Conservation (phyloP, 2,329 filamentous ascomycete species). For the Sodiomyces alkalinus region DNA sequence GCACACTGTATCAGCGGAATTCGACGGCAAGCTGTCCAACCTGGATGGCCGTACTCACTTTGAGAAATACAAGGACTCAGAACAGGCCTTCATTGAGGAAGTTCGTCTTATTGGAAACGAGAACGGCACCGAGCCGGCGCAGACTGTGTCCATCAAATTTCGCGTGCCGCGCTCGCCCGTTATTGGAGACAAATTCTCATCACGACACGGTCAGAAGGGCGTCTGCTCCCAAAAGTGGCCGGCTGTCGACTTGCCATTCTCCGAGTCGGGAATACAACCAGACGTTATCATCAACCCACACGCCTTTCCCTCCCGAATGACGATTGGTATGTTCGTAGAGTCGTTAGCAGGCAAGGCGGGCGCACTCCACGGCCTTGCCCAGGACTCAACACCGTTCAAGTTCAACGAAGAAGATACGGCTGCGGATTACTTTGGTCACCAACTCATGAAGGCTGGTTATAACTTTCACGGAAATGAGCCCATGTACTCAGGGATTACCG, state of each 20-base stretch:
- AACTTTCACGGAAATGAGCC: slow-evolving; percentile 98
- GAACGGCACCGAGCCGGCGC: slow-evolving; percentile 64
- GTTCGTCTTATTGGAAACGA: slow-evolving; percentile 83
- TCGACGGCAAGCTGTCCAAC: slow-evolving; percentile 65
- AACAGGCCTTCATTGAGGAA: slow-evolving; percentile 81
- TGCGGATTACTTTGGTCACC: slow-evolving; percentile 88
- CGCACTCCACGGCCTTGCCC: slow-evolving; percentile 84
- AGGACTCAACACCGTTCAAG: slow-evolving; percentile 89
- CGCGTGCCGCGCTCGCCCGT: slow-evolving; percentile 79
- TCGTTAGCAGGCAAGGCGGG: slow-evolving; percentile 91
- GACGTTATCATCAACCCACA: slow-evolving; percentile 99
- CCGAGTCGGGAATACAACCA: slow-evolving; percentile 88
- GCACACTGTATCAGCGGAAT: slow-evolving; percentile 74
- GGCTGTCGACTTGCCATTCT: slow-evolving; percentile 85
- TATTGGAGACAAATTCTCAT: slow-evolving; percentile 98
- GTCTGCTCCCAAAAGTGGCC: slow-evolving; percentile 96
- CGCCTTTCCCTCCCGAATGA: slow-evolving; percentile 98
- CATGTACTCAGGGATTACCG: slow-evolving; percentile 95
- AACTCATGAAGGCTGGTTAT: slow-evolving; percentile 88
- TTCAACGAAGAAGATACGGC: slow-evolving; percentile 90
- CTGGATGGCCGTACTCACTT: slow-evolving; percentile 74
- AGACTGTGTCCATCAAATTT: slow-evolving; percentile 85
- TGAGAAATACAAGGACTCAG: slow-evolving; percentile 87
- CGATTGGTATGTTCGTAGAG: slow-evolving; percentile 98
- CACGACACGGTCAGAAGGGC: slow-evolving; percentile 95